phyloP scores from a whole-genome alignment of 2,329 filamentous ascomycete genomes.

The Daldinia sp. region DNA sequence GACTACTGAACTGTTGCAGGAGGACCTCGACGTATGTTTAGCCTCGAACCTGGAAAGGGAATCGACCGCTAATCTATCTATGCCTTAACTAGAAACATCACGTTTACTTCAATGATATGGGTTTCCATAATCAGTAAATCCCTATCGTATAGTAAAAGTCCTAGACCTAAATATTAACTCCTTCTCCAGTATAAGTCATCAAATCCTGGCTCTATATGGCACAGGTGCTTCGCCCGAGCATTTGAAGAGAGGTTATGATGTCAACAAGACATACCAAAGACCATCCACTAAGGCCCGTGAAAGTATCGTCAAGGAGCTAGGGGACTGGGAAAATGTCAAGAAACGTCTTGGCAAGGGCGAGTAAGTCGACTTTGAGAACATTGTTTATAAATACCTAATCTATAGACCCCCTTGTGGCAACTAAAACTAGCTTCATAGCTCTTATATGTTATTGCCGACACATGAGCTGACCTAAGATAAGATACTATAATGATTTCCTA shows the following conservation, averaged over 20 bases:
- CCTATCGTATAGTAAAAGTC: not conserved
- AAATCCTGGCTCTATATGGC: constrained; percentile 80
- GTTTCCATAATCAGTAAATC: constrained; percentile 83
- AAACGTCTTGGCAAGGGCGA: constrained; percentile 70
- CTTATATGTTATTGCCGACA: not conserved
- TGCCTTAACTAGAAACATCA: constrained; percentile 66
- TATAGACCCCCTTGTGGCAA: not conserved
- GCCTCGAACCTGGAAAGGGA: constrained; percentile 18
- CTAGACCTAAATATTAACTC: constrained; percentile 21
- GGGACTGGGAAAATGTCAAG: constrained; percentile 67
- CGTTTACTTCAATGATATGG: constrained; percentile 80
- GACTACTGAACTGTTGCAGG: constrained; percentile 76
- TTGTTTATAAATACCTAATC: not conserved
- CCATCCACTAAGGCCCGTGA: constrained; percentile 61
- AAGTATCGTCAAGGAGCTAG: constrained; percentile 66
- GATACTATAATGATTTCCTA: constrained; percentile 78
- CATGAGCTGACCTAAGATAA: constrained; percentile 26
- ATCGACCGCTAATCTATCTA: constrained; percentile 4
- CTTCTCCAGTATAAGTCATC: constrained; percentile 70
- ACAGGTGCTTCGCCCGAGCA: constrained; percentile 73
- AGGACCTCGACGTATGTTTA: constrained; percentile 72
- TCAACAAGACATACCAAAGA: constrained; percentile 76
- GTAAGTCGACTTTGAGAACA: constrained; percentile 37
- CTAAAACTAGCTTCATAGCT: not conserved
- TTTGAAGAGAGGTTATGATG: constrained; percentile 73